These are phyloP conservation scores for Mucuna pruriens DNA, from an alignment of 306 rosid genomes.

Conservation along the genomic window DNA sequence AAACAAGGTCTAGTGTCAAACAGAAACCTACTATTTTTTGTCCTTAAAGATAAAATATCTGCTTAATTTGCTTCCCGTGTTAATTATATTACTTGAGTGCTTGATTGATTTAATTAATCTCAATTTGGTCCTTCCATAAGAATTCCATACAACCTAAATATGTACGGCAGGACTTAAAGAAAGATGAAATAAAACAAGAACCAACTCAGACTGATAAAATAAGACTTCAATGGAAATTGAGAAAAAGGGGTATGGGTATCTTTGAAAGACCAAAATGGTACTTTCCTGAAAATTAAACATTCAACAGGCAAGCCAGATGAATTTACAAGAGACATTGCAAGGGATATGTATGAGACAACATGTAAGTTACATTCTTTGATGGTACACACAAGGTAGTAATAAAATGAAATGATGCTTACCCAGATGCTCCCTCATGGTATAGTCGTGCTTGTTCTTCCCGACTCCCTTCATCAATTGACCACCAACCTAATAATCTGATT, in stretches of 20 bases:
- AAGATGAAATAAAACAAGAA: background rate
- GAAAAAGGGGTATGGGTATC: background rate
- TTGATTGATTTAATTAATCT: background rate
- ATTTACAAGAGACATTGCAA: background rate
- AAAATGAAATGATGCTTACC: constrained; percentile 57
- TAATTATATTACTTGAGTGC: constrained; percentile 14
- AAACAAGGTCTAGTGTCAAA: constrained; percentile 13
- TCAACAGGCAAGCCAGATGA: background rate
- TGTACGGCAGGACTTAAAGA: background rate
- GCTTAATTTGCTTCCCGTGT: background rate
- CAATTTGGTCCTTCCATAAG: constrained; percentile 1
- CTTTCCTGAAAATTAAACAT: constrained; percentile 38
- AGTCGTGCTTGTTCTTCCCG: constrained; percentile 87
- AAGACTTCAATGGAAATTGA: background rate
- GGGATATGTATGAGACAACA: background rate
- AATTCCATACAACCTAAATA: background rate
- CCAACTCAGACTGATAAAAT: background rate
- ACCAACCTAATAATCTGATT: constrained; percentile 94
- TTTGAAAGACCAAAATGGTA: constrained; percentile 35
- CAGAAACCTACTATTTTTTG: constrained; percentile 4
- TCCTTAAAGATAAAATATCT: constrained; percentile 4
- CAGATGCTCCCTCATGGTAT: constrained; percentile 82
- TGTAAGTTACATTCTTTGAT: constrained; percentile 1
- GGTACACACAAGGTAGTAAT: background rate
- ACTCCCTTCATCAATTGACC: constrained; percentile 99